phyloP scores from a whole-genome alignment of 2,329 filamentous ascomycete genomes.

The Beauveria australis region DNA sequence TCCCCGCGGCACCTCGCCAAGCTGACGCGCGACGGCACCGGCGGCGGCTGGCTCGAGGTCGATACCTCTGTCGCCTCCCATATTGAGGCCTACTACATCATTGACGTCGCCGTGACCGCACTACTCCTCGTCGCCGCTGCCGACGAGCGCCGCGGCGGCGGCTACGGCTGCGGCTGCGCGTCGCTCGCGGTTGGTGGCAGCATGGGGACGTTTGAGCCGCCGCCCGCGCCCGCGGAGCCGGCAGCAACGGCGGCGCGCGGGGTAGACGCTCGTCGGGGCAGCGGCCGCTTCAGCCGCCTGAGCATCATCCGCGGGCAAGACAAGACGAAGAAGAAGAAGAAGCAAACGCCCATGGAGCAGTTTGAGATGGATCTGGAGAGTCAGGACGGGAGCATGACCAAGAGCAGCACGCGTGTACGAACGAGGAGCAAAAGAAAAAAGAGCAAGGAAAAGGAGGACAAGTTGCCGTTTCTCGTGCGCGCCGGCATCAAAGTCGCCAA shows the following conservation, averaged over 20 bases:
- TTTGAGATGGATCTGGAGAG: constrained; percentile 57
- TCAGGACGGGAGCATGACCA: constrained; percentile 40
- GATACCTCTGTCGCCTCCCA: constrained; percentile 52
- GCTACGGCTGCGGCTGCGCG: constrained; percentile 3
- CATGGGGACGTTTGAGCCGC: constrained; percentile 51
- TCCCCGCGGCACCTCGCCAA: constrained; percentile 52
- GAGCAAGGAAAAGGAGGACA: constrained; percentile 33
- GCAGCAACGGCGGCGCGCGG: constrained; percentile 15
- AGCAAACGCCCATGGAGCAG: constrained; percentile 40
- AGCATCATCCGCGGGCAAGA: constrained; percentile 18
- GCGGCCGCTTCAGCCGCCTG: constrained; percentile 19
- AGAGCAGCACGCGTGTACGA: constrained; percentile 11
- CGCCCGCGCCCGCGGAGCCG: constrained; percentile 30
- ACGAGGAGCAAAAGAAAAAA: constrained; percentile 23
- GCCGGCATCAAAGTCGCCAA: constrained; percentile 42
- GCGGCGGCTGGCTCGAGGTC: constrained; percentile 51
- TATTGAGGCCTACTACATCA: constrained; percentile 52
- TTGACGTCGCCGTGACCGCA: constrained; percentile 54
- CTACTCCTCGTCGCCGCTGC: constrained; percentile 50
- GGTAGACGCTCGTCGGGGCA: neutral
- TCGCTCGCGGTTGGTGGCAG: constrained; percentile 22
- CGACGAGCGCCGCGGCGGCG: constrained; percentile 36
- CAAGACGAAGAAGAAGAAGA: constrained; percentile 11
- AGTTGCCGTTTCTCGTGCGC: constrained; percentile 41
- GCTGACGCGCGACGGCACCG: constrained; percentile 51